Conservation (phyloP, 192 early-diverging fungal species). For the Jimgerdemannia flammicorona region DNA sequence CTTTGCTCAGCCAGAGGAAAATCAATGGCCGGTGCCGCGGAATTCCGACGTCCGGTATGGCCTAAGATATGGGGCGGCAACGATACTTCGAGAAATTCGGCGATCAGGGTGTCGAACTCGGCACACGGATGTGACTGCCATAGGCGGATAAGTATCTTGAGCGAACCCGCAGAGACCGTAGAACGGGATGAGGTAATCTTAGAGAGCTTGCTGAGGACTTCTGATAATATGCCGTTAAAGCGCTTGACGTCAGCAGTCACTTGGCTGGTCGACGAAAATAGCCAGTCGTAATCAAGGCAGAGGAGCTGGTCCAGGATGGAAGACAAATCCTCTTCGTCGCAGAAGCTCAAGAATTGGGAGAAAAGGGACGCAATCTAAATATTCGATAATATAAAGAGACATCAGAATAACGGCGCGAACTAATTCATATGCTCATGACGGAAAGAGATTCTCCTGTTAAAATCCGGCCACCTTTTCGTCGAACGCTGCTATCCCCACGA, state of each 20-base stretch:
- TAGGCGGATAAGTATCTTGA: constrained; percentile 4
- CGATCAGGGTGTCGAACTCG: constrained; percentile 7
- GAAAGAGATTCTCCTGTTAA: no score
- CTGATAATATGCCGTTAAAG: neutral
- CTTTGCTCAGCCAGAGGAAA: neutral
- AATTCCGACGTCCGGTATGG: neutral
- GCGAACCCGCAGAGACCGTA: neutral
- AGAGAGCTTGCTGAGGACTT: neutral
- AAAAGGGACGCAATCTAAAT: neutral
- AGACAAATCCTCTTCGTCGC: neutral
- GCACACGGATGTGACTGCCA: constrained; percentile 8
- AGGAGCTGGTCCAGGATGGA: neutral
- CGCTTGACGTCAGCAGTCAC: neutral
- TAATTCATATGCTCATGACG: no score
- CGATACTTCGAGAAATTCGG: constrained; percentile 1
- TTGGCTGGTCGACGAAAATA: neutral
- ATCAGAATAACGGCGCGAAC: no score
- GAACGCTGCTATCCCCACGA: neutral
- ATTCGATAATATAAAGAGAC: neutral
- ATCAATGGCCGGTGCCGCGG: neutral
- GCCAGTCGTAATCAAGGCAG: neutral
- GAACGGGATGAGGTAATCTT: neutral
- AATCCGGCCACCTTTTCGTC: neutral
- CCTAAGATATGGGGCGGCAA: neutral
- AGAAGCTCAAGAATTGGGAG: neutral